phyloP scores from a whole-genome alignment of 2,329 filamentous ascomycete species.

The Colletotrichum theobromicola region DNA sequence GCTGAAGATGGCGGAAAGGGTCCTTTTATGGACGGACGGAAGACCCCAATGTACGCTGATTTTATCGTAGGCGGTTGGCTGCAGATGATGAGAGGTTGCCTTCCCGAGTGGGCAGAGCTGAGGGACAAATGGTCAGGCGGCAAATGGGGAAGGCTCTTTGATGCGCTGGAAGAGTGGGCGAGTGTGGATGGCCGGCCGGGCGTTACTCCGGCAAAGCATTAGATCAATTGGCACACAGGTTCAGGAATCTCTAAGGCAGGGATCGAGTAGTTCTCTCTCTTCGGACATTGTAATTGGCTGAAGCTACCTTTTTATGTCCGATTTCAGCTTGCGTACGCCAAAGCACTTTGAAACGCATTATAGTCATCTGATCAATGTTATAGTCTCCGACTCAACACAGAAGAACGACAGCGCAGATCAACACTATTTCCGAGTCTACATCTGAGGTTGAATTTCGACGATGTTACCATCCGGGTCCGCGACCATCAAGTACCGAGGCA shows the following conservation, averaged over 20 bases:
- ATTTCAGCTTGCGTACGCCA: no score
- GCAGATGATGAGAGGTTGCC: neutral
- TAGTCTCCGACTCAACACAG: no score
- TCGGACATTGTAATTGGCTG: no score
- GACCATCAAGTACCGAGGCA: conserved; percentile 4
- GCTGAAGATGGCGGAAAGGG: fast-evolving
- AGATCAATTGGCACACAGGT: no score
- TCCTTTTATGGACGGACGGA: neutral
- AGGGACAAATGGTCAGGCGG: neutral
- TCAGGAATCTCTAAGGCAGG: no score
- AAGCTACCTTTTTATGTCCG: no score
- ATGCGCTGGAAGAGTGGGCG: neutral
- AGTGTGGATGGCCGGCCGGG: neutral
- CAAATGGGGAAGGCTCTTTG: neutral
- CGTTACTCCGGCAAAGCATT: neutral
- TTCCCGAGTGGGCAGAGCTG: neutral
- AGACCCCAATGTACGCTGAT: neutral
- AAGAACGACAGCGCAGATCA: no score
- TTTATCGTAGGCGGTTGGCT: neutral
- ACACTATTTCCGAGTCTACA: no score
- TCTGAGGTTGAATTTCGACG: conserved; percentile 28
- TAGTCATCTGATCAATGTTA: no score
- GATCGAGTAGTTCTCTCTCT: no score
- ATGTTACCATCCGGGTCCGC: conserved; percentile 29
- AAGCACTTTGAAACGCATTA: no score